Base-by-base conservation (phyloP, 495 filamentous ascomycete species). In the Lindgomyces ingoldianus region DNA sequence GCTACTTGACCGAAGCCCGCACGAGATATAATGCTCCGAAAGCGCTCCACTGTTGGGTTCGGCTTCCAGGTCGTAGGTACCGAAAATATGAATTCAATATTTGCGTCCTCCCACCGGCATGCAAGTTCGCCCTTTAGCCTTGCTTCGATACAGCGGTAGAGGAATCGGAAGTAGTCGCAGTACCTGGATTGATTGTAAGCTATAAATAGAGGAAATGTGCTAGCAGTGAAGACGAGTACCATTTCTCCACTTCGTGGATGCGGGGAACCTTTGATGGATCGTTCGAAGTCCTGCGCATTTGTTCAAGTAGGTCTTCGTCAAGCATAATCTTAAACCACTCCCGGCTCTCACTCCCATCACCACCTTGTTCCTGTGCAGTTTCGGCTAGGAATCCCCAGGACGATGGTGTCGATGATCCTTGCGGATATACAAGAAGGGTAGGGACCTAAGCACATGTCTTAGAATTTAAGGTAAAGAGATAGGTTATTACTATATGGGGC, bases 1-100 rank as follows among this genome's bases (percentile, higher is more conserved):
- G 60, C 58, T 0, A 73, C 74, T 3, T 62, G 62, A 9, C 80
- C 80, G 68, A 83, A 83, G 3, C 85, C 83, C 8, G 83, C 84
- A 1, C 72, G 68, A 19, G 74, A 53, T 26, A 86, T 79, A 21
- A 83, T 76, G 12, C 57, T 64, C 62, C 80, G 76, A 47, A 83
- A 87, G 54, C 79, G 73, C 65, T 84, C 81, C 50, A 89, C 79
- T 60, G 84, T 82, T 3, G 77, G 74, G 25, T 80, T 76, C 61
- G 79, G 81, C 42, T 81, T 81, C 86, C 86, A 89, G 3, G 85
- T 87, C 8, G 85, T 88, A 12, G 86, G 86, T 3, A 87, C 84
- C 59, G 82, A 85, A 68, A 89, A 89, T 24, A 86, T 72, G 66
- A 87, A 88, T 65, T 87, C 83, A 27, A 87, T 81, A 0, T 72